Conservation (phyloP, 257 asterid species). For the Solanum pinnatisectum region DNA sequence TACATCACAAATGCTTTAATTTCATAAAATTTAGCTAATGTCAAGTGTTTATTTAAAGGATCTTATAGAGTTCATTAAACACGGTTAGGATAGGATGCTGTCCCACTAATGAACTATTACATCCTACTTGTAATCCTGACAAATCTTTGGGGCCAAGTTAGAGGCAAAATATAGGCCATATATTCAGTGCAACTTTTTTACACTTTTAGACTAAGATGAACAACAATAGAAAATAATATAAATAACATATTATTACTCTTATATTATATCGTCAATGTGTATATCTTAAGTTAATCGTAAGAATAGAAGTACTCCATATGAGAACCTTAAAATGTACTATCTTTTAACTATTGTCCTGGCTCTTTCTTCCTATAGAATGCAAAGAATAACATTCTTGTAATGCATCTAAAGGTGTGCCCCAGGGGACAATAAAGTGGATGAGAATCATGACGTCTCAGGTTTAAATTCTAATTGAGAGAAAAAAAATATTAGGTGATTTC, state of each 20-base stretch:
- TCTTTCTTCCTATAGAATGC: conserved; percentile 16
- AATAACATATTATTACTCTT: neutral
- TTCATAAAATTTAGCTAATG: neutral
- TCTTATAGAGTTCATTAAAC: neutral
- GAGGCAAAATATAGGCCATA: neutral
- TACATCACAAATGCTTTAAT: neutral
- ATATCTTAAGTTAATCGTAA: neutral
- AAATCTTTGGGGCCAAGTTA: conserved; percentile 22
- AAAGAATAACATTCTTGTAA: conserved; percentile 9
- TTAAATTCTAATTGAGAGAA: neutral
- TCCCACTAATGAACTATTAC: neutral
- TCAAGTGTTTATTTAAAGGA: neutral
- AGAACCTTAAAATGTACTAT: neutral
- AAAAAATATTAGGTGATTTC: too few relatives aligned
- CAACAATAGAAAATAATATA: neutral
- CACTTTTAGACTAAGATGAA: neutral
- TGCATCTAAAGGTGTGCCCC: too few relatives aligned
- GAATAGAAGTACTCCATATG: neutral
- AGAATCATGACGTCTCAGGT: neutral
- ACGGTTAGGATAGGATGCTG: neutral
- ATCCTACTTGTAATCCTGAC: neutral
- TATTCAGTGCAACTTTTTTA: neutral
- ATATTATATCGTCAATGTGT: neutral
- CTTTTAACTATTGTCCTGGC: neutral
- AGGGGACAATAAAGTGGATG: neutral